Base-by-base conservation (phyloP, 208 protist genomes). In the Vickermania spadyakhi region DNA sequence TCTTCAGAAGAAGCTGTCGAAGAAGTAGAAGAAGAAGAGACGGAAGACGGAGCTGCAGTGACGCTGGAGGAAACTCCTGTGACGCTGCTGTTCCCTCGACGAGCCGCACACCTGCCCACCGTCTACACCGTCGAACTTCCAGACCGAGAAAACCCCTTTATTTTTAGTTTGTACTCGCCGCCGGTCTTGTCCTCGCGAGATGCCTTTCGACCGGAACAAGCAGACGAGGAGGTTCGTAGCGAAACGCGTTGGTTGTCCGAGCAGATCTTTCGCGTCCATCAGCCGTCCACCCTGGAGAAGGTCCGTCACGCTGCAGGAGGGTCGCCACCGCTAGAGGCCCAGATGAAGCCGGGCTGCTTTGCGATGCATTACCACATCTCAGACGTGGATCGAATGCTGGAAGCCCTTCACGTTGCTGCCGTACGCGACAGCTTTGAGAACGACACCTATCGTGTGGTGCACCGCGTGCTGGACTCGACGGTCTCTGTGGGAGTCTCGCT, bases 401-500 rank as follows among this genome's bases (percentile, higher is more conserved):
- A 52, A 2, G 41, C 53, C 27, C 22, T 61, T n/a, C 28, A 42
- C 14, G 22, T 26, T 28, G 68, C 56, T 1, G 50, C 31, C 21
- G 4, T n/a, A 28, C 3, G 1, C 49, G 36, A 55, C 7, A 27
- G 51, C 51, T 7, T 28, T 22, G 11, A 55, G 51, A 55, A 55
- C 11, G 57, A 31, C 29, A 22, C 30, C 53, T 3, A n/a, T 42
- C 18, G 18, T 13, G 25, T 31, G 53, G 2, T 2, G 28, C 26
- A 14, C 27, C 23, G 50, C 27, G 25, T 84, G 49, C 58, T 65
- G 2, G 31, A 18, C 7, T 64, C 72, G 3, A 72, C 80, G 58
- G 73, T 92, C 42, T 72, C 86, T 3, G 62, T 85, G 53, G 85
- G 89, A 53, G 70, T 70, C 26, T 58, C 64, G 14, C 56, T 80